Percentiles rank a stretch among this genome's conserved stretches.
These are phyloP conservation scores for Cladosporium sp. DNA, from an alignment of 2,329 filamentous ascomycete species.

Conservation along the genomic window DNA sequence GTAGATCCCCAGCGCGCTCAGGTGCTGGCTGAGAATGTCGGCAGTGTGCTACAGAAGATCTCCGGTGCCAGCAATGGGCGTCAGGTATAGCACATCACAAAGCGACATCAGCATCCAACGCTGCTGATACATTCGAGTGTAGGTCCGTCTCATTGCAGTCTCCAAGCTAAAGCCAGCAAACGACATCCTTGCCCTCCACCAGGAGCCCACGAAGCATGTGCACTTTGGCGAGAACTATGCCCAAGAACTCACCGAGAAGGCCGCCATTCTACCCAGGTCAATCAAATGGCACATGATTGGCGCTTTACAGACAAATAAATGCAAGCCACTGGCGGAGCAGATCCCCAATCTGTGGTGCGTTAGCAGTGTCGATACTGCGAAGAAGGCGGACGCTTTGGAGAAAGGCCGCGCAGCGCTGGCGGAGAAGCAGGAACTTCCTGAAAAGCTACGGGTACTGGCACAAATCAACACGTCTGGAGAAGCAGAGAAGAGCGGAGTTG, in stretches of 20 bases:
- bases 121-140: slow-evolving; percentile 12
- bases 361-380: slow-evolving; percentile 79
- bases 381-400: slow-evolving; percentile 81
- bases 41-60: slow-evolving; percentile 38
- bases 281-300: slow-evolving; percentile 98
- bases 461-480: slow-evolving; percentile 96
- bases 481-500: slow-evolving; percentile 74
- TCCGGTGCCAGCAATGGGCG: slow-evolving; percentile 10
- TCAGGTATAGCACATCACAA: slow-evolving; percentile 10
- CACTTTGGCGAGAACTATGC: slow-evolving; percentile 97
- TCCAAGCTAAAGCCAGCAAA: slow-evolving; percentile 93
- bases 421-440: slow-evolving; percentile 31
- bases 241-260: slow-evolving; percentile 78
- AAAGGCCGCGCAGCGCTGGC: slow-evolving; percentile 63
- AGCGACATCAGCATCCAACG: not conserved
- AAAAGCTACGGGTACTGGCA: slow-evolving; percentile 67
- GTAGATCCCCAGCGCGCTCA: slow-evolving; percentile 41
- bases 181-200: slow-evolving; percentile 81
- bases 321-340: slow-evolving; percentile 72
- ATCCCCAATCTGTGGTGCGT: slow-evolving; percentile 89
- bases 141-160: slow-evolving; percentile 86
- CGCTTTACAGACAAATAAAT: slow-evolving; percentile 88
- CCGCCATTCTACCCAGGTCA: slow-evolving; percentile 65
- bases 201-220: slow-evolving; percentile 41
- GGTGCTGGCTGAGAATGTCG: slow-evolving; percentile 42